phyloP scores from a whole-genome alignment of 345 rosid genomes.

The Eucalyptus tenuipes region DNA sequence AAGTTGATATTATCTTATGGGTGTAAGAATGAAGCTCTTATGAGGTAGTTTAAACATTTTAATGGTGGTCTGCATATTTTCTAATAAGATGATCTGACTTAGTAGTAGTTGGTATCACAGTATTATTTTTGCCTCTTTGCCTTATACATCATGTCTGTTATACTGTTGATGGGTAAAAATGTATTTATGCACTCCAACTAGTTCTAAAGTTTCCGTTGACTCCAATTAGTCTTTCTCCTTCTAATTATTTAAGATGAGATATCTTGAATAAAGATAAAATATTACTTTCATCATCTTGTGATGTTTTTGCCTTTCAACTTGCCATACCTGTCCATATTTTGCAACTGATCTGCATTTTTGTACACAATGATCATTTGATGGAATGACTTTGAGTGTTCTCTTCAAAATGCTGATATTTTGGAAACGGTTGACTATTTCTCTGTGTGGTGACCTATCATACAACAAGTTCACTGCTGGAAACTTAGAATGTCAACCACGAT shows the following conservation, averaged over 20 bases:
- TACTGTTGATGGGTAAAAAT: background rate
- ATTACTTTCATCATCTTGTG: background rate
- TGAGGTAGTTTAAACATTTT: background rate
- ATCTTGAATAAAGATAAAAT: background rate
- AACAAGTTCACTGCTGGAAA: slow-evolving; percentile 2
- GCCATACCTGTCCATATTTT: background rate
- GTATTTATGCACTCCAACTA: background rate
- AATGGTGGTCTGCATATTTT: background rate
- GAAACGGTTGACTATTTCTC: background rate
- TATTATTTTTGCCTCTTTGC: background rate
- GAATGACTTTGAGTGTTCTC: background rate
- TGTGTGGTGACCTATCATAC: slow-evolving; percentile 24
- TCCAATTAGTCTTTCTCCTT: background rate
- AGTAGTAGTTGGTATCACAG: background rate
- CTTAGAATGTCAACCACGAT: slow-evolving; percentile 5
- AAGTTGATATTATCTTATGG: background rate
- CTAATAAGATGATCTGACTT: background rate
- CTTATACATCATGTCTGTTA: background rate
- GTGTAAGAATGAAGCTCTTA: background rate
- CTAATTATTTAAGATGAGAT: background rate
- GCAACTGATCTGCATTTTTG: background rate
- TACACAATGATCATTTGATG: background rate
- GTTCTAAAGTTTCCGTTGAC: background rate
- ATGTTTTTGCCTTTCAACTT: background rate
- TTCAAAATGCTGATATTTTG: background rate